Evolutionary conservation across 2,329 filamentous ascomycete species (phyloP), one percentile per base, ranked within the genome.

Genomic region (Trichoderma asperellum): DNA sequence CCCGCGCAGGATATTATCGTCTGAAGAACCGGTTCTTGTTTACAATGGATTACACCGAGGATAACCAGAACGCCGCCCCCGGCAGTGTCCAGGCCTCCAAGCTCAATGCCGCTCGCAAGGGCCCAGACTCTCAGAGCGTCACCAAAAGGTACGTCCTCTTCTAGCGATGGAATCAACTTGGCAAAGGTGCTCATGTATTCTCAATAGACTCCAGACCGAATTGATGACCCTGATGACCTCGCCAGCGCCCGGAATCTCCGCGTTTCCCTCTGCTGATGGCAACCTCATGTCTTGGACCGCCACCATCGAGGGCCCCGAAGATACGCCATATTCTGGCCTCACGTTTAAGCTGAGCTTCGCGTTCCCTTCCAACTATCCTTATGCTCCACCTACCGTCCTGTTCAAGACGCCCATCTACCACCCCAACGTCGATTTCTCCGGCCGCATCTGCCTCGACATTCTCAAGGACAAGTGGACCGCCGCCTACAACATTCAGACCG

Each of bases 401-500:
- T 99, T 97, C 89, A 97, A 94, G 85, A 99, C 96, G 7, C 96
- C 96, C 47, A 97, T 99, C 82, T 99, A 98, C 85, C 96, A 99
- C 81, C 96, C 96, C 66, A 99, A 99, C 76, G 93, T 99, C 75
- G 96, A 99, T 83, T 97, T 99, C 83, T 94, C 92, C 4, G 96
- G 96, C 52, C 89, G 96, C 68, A 99, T 99, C 81, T 99, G 96
- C 80, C 86, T 99, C 71, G 96, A 99, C 78, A 99, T 99, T 74
- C 86, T 99, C 73, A 98, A 97, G 86, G 96, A 98, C 81, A 97
- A 97, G 84, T 99, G 96, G 96, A 97, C 94, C 70, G 94, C 96
- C 21, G 94, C 96, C 55, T 96, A 97, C 86, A 98, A 98, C 78
- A 94, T 97, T 71, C 93, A 96, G 81, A 97, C 92, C 58, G 93